These are phyloP conservation scores for Phytophthora sp. DNA, from an alignment of 352 stramenopile species.

Conservation along the genomic window DNA sequence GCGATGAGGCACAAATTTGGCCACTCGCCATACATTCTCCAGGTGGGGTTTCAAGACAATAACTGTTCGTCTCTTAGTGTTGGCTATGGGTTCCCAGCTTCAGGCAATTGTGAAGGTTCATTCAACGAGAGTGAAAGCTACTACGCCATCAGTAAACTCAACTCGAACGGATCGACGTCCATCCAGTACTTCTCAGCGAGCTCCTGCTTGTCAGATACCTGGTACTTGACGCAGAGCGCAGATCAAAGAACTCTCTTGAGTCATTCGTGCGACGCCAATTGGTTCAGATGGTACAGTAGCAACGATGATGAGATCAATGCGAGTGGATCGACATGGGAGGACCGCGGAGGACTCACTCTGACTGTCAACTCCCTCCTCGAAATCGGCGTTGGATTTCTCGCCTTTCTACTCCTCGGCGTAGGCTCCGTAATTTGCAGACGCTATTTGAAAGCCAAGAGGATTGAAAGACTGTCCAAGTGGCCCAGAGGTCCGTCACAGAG, in stretches of 20 bases:
- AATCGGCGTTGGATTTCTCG: constrained; percentile 9
- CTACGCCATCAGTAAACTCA: constrained; percentile 19
- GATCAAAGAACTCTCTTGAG: constrained; percentile 4
- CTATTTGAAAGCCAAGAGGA: constrained; percentile 3
- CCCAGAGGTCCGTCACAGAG: neutral
- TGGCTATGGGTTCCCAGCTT: constrained; percentile 9
- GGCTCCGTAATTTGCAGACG: constrained; percentile 2
- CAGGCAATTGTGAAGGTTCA: constrained; percentile 11
- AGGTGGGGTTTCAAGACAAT: constrained; percentile 3
- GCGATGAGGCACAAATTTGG: constrained; percentile 10
- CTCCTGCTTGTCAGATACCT: constrained; percentile 5
- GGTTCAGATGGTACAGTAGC: constrained; percentile 32
- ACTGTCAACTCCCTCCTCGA: constrained; percentile 2
- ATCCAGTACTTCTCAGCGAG: constrained; percentile 19
- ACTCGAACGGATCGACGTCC: constrained; percentile 22
- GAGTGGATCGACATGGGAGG: no score
- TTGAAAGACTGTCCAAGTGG: neutral
- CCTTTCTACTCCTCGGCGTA: neutral
- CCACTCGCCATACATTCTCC: constrained; percentile 19
- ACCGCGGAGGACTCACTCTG: constrained; percentile 3
- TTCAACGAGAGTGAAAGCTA: constrained; percentile 24
- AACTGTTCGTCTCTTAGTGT: constrained; percentile 3
- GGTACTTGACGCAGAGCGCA: constrained; percentile 1
- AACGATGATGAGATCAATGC: constrained; percentile 1
- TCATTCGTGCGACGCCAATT: constrained; percentile 18